Base-by-base conservation (phyloP, 257 asterid species). In the Leptodermis oblonga region DNA sequence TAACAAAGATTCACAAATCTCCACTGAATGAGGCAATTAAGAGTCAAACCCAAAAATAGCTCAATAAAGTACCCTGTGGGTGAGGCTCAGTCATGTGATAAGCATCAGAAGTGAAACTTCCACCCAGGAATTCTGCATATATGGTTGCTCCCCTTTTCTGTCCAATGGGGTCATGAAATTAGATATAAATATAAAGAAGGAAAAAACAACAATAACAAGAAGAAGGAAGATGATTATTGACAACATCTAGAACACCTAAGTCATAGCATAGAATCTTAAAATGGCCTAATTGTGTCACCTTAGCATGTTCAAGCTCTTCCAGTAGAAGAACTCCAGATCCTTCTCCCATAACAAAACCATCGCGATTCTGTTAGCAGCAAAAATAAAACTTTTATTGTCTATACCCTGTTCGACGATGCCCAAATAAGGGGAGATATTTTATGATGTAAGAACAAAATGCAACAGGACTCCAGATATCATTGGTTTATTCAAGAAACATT, bases 41-140 rank as follows among this genome's bases (percentile, higher is more conserved):
- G 15, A 23, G 22, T 39, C 39, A 7, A 49, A 18, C 28, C 52
- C 58, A 75, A 49, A 66, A 67, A 67, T 4, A 56, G 7, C 7
- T 45, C 4, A 33, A 53, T 34, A 67, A 48, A 15, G 62, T 84
- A 94, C 99, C 99, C 81, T 89, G 81, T 42, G 99, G 97, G 76
- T 94, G 99, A 78, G 99, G 97, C 80, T 91, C 97, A 53, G 96
- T 89, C 96, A 94, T 83, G 86, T 94, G 99, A 86, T 94, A 91
- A 58, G 99, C 99, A 76, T 94, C 99, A 83, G 85, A 85, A 48
- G 97, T 87, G 84, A 91, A 94, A 86, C 99, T 94, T 82, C 97
- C 97, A 77, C 97, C 97, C 71, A 94, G 88, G 79, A 94, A 94
- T 79, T 91, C 97, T 30, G 99, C 97, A 75, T 86, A 88, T 61